Evolutionary conservation across 345 rosid genomes (phyloP).

Genomic region (Hibiscus mutabilis): DNA sequence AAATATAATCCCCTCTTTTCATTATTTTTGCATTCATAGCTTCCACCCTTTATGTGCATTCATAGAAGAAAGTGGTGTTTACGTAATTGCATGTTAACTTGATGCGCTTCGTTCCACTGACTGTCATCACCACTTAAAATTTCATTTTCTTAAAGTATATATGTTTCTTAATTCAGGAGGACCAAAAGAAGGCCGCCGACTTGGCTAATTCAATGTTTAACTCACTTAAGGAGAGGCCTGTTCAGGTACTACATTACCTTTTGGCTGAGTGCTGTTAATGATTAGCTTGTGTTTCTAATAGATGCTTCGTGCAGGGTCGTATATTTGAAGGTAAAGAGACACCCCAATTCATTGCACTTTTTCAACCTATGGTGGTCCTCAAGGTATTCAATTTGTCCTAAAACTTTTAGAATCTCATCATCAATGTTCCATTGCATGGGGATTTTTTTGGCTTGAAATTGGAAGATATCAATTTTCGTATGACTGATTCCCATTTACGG

Average conservation of each 20-base stretch:
- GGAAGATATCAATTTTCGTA: conserved; percentile 10
- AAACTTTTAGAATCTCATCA: conserved; percentile 13
- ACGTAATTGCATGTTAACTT: not conserved
- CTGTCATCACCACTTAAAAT: conserved; percentile 1
- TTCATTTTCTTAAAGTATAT: not conserved
- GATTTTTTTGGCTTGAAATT: conserved; percentile 8
- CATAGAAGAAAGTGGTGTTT: not conserved
- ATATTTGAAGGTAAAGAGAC: conserved; percentile 93
- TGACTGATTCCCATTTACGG: conserved; percentile 46
- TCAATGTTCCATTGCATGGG: not conserved
- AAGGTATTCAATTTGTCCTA: conserved; percentile 45
- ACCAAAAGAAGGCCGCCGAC: conserved; percentile 64
- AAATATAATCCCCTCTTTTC: not conserved
- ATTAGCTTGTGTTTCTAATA: conserved; percentile 21
- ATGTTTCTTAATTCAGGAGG: conserved; percentile 52
- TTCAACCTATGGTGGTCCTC: conserved; percentile 85
- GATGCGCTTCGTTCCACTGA: not conserved
- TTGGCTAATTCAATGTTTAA: conserved; percentile 69
- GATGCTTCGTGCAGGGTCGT: conserved; percentile 53
- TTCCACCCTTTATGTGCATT: not conserved
- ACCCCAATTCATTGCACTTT: conserved; percentile 87
- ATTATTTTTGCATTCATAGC: not conserved
- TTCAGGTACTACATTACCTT: conserved; percentile 54
- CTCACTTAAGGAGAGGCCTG: conserved; percentile 88
- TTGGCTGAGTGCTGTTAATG: conserved; percentile 6